These are phyloP conservation scores for Metschnikowia anglica DNA, from an alignment of 805 yeast genomes.

Conservation along the genomic window DNA sequence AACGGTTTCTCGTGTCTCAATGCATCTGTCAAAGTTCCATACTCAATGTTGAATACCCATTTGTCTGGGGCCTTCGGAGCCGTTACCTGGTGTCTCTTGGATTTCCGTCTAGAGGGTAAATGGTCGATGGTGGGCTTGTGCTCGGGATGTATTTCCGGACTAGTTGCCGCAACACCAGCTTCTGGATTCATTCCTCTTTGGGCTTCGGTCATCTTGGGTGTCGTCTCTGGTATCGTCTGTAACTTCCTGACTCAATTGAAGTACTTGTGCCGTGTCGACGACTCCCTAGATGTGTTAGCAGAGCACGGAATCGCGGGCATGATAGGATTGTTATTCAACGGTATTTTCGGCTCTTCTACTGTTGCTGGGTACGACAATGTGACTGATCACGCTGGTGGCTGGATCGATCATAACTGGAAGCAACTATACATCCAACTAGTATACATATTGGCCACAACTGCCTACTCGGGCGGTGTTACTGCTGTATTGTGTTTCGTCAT, in stretches of 20 bases:
- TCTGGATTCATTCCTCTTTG: conserved; percentile 89
- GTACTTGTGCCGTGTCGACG: conserved; percentile 79
- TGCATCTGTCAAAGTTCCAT: conserved; percentile 80
- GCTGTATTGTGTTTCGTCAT: conserved; percentile 71
- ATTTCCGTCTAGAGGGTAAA: conserved; percentile 81
- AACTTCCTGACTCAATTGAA: conserved; percentile 88
- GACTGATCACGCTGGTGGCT: conserved; percentile 85
- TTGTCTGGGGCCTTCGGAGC: conserved; percentile 89
- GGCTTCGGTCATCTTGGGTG: conserved; percentile 85
- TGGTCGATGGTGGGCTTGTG: conserved; percentile 95
- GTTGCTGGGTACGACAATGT: conserved; percentile 89
- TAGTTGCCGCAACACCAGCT: conserved; percentile 96
- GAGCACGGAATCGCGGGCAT: conserved; percentile 98
- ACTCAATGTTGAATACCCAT: conserved; percentile 90
- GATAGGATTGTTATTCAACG: conserved; percentile 86
- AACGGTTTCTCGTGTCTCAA: conserved; percentile 86
- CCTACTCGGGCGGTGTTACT: conserved; percentile 75
- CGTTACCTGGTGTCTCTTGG: conserved; percentile 86
- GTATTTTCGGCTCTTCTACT: conserved; percentile 79
- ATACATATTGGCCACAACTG: conserved; percentile 70
- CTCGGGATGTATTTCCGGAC: conserved; percentile 92
- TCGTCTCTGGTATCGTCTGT: conserved; percentile 78
- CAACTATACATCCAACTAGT: conserved; percentile 91
- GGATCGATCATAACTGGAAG: conserved; percentile 86
- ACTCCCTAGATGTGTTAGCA: conserved; percentile 92